Evolutionary conservation across 2,329 filamentous ascomycete genomes (phyloP).

Genomic region (Neoscytalidium dimidiatum): DNA sequence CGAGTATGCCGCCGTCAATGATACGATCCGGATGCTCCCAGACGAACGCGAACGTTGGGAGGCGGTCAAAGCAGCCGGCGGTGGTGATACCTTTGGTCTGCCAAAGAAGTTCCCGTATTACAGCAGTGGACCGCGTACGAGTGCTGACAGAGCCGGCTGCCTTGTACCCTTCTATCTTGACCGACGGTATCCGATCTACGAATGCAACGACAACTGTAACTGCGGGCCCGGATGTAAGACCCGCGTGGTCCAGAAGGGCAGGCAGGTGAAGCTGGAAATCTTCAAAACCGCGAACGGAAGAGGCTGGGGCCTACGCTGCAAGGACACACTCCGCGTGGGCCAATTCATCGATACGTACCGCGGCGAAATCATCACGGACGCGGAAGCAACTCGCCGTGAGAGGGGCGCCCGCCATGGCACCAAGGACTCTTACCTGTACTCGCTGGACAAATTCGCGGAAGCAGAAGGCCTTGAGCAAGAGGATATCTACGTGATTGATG

Average conservation of each 20-base stretch:
- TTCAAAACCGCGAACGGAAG: constrained; percentile 69
- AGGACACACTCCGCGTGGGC: constrained; percentile 65
- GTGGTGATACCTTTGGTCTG: constrained; percentile 36
- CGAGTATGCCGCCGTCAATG: constrained; percentile 58
- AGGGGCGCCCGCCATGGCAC: constrained; percentile 36
- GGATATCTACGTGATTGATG: constrained; percentile 55
- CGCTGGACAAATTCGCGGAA: constrained; percentile 76
- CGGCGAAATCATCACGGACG: constrained; percentile 57
- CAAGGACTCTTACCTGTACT: constrained; percentile 79
- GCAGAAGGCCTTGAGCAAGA: constrained; percentile 52
- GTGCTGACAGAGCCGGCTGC: constrained; percentile 24
- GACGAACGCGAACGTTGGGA: constrained; percentile 19
- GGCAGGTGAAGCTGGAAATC: constrained; percentile 71
- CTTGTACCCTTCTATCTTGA: constrained; percentile 47
- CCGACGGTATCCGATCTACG: constrained; percentile 64
- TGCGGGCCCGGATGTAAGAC: constrained; percentile 70
- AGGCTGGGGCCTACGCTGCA: constrained; percentile 75
- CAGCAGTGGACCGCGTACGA: constrained; percentile 30
- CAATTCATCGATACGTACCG: constrained; percentile 82
- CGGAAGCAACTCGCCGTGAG: constrained; percentile 66
- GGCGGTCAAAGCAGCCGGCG: constrained; percentile 24
- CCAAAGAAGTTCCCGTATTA: constrained; percentile 65
- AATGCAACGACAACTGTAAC: constrained; percentile 72
- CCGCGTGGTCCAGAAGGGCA: constrained; percentile 73
- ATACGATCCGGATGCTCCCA: constrained; percentile 25